These are phyloP conservation scores for Lichtheimia ornata DNA, from an alignment of 371 early-diverging fungal species.

Conservation along the genomic window DNA sequence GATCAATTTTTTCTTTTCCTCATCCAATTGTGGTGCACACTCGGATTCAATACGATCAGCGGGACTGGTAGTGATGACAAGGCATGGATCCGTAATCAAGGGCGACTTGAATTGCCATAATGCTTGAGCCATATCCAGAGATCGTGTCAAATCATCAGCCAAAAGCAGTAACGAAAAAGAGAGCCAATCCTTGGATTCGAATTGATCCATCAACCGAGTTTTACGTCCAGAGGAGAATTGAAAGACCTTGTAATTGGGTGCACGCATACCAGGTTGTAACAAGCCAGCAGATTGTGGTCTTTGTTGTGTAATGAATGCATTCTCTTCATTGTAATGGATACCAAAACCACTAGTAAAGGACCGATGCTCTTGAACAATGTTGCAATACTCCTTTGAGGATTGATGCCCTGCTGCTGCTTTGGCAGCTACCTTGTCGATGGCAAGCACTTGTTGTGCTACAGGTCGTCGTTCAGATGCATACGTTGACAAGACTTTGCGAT, in stretches of 20 bases:
- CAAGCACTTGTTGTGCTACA: constrained; percentile 38
- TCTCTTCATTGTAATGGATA: constrained; percentile 27
- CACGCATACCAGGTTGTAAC: constrained; percentile 40
- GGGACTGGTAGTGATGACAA: constrained; percentile 36
- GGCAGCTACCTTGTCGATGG: constrained; percentile 41
- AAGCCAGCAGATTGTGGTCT: neutral
- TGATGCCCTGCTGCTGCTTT: constrained; percentile 38
- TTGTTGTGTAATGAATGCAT: constrained; percentile 1
- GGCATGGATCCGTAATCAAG: neutral
- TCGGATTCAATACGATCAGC: constrained; percentile 24
- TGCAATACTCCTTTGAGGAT: constrained; percentile 30
- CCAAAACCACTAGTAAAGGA: constrained; percentile 46
- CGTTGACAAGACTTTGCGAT: constrained; percentile 24
- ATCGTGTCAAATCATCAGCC: constrained; percentile 25
- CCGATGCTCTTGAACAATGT: constrained; percentile 35
- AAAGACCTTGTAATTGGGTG: constrained; percentile 44
- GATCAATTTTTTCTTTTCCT: constrained; percentile 21
- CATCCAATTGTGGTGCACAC: neutral
- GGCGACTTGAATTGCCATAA: constrained; percentile 13
- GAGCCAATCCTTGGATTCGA: constrained; percentile 23
- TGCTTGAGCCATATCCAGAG: constrained; percentile 12
- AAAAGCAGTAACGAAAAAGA: constrained; percentile 33
- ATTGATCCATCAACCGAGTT: constrained; percentile 31
- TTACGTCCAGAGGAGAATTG: constrained; percentile 31
- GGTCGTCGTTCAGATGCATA: constrained; percentile 39